These are phyloP conservation scores for Turnera subulata DNA, from an alignment of 345 rosid genomes.

Conservation along the genomic window DNA sequence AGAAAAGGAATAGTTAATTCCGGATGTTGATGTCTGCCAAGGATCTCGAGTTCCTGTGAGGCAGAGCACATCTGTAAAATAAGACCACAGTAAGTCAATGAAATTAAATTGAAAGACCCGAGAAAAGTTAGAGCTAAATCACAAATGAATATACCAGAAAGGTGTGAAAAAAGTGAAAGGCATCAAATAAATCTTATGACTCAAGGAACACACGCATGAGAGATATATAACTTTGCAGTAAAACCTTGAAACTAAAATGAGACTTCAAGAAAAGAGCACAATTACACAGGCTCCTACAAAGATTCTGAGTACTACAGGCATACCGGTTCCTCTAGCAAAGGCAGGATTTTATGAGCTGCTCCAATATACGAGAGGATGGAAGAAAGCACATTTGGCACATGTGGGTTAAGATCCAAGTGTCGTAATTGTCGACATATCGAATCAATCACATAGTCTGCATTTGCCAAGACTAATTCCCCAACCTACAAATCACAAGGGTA, in stretches of 20 bases:
- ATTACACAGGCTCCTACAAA: neutral
- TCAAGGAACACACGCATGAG: too few relatives aligned
- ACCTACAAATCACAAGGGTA: constrained; percentile 46
- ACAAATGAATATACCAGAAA: neutral
- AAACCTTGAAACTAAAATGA: too few relatives aligned
- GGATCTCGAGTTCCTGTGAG: constrained; percentile 82
- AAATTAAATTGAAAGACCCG: neutral
- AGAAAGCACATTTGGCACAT: constrained; percentile 89
- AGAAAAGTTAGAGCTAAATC: neutral
- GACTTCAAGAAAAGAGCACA: neutral
- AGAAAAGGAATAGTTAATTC: constrained; percentile 75
- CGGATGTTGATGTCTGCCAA: constrained; percentile 90
- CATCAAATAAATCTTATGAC: too few relatives aligned
- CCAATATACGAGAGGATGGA: constrained; percentile 93
- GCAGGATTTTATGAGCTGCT: constrained; percentile 69
- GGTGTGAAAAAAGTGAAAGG: neutral
- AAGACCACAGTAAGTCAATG: constrained; percentile 5
- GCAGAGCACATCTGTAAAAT: constrained; percentile 70
- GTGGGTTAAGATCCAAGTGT: constrained; percentile 86
- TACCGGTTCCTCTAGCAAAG: constrained; percentile 93
- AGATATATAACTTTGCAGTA: too few relatives aligned
- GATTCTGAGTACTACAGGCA: constrained; percentile 3
- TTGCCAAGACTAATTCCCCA: constrained; percentile 78
- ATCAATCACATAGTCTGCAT: constrained; percentile 88
- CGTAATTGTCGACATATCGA: constrained; percentile 85